Percentiles rank a stretch among this genome's conserved stretches.
Evolutionary conservation across 306 rosid genomes (phyloP).

Genomic region (Acacia confusa): DNA sequence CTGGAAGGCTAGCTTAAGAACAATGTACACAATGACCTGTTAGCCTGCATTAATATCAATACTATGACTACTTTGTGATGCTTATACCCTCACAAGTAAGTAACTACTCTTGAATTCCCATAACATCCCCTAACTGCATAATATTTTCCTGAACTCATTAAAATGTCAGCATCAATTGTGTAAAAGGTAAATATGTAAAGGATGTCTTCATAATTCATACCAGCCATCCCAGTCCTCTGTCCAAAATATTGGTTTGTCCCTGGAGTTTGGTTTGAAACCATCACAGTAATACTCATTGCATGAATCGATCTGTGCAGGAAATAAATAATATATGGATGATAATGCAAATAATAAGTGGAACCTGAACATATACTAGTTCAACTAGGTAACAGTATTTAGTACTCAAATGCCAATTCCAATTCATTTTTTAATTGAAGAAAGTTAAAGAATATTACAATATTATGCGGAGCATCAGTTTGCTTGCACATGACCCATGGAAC

Average conservation of each 20-base stretch:
- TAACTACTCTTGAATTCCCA: conserved; percentile 15
- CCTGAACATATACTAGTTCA: conserved; percentile 20
- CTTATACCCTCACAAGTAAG: conserved; percentile 9
- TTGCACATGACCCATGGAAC: conserved; percentile 99
- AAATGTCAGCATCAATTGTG: conserved; percentile 5
- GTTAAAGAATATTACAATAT: conserved; percentile 54
- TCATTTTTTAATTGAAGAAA: conserved; percentile 22
- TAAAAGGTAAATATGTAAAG: conserved; percentile 24
- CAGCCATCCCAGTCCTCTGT: conserved; percentile 99
- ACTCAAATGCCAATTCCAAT: conserved; percentile 16
- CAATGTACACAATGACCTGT: conserved; percentile 15
- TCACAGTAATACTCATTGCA: conserved; percentile 97
- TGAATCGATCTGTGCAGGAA: conserved; percentile 69
- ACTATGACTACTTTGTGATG: background rate
- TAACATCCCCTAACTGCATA: background rate
- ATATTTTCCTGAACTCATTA: conserved; percentile 21
- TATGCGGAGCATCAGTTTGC: conserved; percentile 87
- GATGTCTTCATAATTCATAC: conserved; percentile 60
- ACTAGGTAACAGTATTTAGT: conserved; percentile 17
- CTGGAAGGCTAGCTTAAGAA: conserved; percentile 22
- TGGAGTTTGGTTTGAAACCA: conserved; percentile 84
- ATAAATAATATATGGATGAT: conserved; percentile 16
- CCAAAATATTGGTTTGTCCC: conserved; percentile 71
- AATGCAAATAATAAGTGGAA: conserved; percentile 29
- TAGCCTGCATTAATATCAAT: conserved; percentile 17